These are phyloP conservation scores for Chaetothyriales sp. DNA, from an alignment of 2,329 filamentous ascomycete species.

Conservation along the genomic window DNA sequence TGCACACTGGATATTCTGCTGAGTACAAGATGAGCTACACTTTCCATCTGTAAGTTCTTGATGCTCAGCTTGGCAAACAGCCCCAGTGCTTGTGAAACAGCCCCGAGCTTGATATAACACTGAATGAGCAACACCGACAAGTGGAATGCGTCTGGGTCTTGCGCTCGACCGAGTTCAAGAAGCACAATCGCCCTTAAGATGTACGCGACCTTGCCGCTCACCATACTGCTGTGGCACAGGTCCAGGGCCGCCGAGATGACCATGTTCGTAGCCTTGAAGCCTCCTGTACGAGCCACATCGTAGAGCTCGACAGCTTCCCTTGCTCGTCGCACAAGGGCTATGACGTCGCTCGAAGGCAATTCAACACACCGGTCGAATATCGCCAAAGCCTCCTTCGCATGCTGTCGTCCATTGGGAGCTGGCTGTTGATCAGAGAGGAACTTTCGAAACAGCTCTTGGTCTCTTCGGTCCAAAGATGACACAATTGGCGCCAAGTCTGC, in stretches of 20 bases:
- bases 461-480: not conserved
- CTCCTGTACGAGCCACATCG: not conserved
- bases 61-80: conserved; percentile 33
- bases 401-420: not conserved
- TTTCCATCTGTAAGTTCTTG: conserved; percentile 37
- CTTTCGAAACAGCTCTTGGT: not conserved
- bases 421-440: not conserved
- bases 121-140: conserved; percentile 31
- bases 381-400: not conserved
- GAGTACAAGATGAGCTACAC: conserved; percentile 34
- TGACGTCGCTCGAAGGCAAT: not conserved
- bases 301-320: not conserved
- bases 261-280: not conserved
- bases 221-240: not conserved
- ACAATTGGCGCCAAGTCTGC: not conserved
- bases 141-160: conserved; percentile 35
- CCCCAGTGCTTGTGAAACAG: conserved; percentile 32
- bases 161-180: conserved; percentile 14
- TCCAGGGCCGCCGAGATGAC: not conserved
- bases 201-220: not conserved
- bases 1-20: conserved; percentile 36
- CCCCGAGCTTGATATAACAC: conserved; percentile 31
- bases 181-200: conserved; percentile 9
- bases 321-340: not conserved
- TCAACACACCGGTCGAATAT: not conserved